Percentiles rank a stretch among this genome's conserved stretches.
Conservation (phyloP, 1,284 basidiomycete species). For the Tilletia walkeri region DNA sequence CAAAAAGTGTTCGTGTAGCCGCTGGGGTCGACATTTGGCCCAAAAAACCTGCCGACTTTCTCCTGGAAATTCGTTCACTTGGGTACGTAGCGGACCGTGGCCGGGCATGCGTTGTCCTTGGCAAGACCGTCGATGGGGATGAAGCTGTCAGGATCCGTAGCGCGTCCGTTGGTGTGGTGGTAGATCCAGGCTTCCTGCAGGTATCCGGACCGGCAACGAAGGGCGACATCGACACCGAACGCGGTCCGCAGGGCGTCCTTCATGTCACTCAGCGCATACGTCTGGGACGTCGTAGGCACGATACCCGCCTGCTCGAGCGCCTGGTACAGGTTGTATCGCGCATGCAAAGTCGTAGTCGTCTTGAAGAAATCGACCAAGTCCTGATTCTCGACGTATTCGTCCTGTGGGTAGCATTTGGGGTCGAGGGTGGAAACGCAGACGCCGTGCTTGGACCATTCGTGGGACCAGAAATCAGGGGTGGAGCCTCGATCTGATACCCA, state of each 20-base stretch:
- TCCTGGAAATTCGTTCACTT: not conserved
- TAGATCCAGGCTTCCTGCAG: slow-evolving; percentile 12
- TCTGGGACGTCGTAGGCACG: slow-evolving; percentile 20
- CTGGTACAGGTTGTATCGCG: slow-evolving; percentile 28
- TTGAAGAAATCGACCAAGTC: slow-evolving; percentile 41
- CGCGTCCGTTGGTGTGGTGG: slow-evolving; percentile 1
- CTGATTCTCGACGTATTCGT: slow-evolving; percentile 20
- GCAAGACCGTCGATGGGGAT: slow-evolving; percentile 7
- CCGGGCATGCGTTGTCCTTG: not conserved
- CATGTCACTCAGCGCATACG: slow-evolving; percentile 28
- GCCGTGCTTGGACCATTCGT: slow-evolving; percentile 40
- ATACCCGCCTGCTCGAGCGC: slow-evolving; percentile 29
- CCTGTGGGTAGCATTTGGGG: slow-evolving; percentile 30
- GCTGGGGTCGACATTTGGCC: no score
- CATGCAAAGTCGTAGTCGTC: slow-evolving; percentile 28
- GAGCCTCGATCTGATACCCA: slow-evolving; percentile 37
- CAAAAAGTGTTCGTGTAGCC: no score
- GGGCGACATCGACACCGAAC: slow-evolving; percentile 5
- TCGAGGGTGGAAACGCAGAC: slow-evolving; percentile 28
- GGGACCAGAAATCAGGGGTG: slow-evolving; percentile 31
- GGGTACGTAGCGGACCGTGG: slow-evolving; percentile 1
- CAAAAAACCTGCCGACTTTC: no score
- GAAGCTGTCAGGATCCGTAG: slow-evolving; percentile 3
- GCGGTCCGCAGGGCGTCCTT: slow-evolving; percentile 17
- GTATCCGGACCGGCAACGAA: not conserved